These are phyloP conservation scores for Coprinopsis cinerea DNA, from an alignment of 768 basidiomycete genomes.

Conservation along the genomic window DNA sequence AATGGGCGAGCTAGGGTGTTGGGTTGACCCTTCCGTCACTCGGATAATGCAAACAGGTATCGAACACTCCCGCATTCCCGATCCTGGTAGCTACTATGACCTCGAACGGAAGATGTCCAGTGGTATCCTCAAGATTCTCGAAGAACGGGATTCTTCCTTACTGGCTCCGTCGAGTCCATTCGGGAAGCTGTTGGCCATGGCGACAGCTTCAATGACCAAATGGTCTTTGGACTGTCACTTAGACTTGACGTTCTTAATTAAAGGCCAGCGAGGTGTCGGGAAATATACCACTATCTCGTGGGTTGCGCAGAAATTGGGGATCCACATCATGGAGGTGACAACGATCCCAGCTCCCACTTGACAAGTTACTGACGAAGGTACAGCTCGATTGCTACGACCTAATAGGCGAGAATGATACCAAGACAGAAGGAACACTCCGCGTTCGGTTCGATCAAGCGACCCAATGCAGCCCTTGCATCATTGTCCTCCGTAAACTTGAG, in stretches of 20 bases:
- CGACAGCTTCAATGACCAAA: slow-evolving; percentile 52
- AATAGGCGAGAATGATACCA: slow-evolving; percentile 68
- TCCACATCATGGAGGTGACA: slow-evolving; percentile 74
- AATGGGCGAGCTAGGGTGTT: slow-evolving; percentile 75
- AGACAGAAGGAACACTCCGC: slow-evolving; percentile 67
- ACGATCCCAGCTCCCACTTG: background rate
- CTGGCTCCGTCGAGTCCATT: slow-evolving; percentile 31
- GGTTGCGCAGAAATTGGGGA: slow-evolving; percentile 58
- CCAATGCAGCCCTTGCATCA: slow-evolving; percentile 76
- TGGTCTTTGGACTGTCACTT: slow-evolving; percentile 56
- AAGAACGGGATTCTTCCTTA: slow-evolving; percentile 10
- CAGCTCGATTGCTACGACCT: slow-evolving; percentile 87
- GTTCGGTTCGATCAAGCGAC: slow-evolving; percentile 74
- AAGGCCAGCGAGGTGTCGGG: slow-evolving; percentile 75
- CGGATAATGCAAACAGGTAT: slow-evolving; percentile 76
- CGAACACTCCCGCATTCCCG: slow-evolving; percentile 59
- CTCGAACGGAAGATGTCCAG: slow-evolving; percentile 15
- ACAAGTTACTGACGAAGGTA: slow-evolving; percentile 1
- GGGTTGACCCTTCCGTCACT: slow-evolving; percentile 70
- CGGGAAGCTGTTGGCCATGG: slow-evolving; percentile 48
- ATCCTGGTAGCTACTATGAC: slow-evolving; percentile 41
- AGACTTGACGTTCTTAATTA: slow-evolving; percentile 66
- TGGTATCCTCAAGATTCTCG: slow-evolving; percentile 10
- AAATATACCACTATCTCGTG: slow-evolving; percentile 61
- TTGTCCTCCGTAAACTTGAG: slow-evolving; percentile 76